phyloP scores from a whole-genome alignment of 2,329 filamentous ascomycete species.

The Aspergillus ochraceoroseus region DNA sequence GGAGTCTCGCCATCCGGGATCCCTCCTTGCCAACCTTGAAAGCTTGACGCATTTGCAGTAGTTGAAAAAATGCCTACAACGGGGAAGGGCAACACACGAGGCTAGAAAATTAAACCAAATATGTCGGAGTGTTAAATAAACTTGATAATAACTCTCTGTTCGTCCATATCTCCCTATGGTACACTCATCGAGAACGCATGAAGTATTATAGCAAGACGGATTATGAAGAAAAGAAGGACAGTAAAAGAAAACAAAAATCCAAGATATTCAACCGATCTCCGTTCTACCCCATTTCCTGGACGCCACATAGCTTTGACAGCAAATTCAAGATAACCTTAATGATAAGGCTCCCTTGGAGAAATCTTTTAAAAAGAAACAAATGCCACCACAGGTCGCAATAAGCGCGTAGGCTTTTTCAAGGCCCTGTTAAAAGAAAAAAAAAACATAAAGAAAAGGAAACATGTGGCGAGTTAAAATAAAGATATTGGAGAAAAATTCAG shows the following conservation, averaged over 20 bases:
- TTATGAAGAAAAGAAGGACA: conserved; percentile 4
- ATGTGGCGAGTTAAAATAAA: conserved; percentile 10
- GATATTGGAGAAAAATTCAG: conserved; percentile 14
- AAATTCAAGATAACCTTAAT: conserved; percentile 3
- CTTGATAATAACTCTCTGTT: too few species aligned
- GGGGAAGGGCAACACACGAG: too few species aligned
- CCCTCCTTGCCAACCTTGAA: too few species aligned
- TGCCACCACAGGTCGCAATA: conserved; percentile 1
- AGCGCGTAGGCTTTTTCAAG: neutral
- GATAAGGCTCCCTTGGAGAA: neutral
- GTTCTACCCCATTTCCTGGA: conserved; percentile 19
- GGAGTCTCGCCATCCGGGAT: too few species aligned
- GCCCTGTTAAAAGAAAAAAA: neutral
- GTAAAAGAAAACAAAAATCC: too few species aligned
- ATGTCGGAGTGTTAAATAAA: too few species aligned
- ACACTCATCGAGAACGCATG: conserved; percentile 11
- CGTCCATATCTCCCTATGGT: conserved; percentile 10
- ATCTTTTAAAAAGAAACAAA: neutral
- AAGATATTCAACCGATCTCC: conserved; percentile 13
- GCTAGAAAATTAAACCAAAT: too few species aligned
- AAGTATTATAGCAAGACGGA: conserved; percentile 7
- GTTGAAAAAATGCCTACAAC: too few species aligned
- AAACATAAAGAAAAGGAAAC: conserved; percentile 9
- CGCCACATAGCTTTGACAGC: conserved; percentile 17
- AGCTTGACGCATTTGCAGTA: too few species aligned